Conservation (phyloP, 345 rosid species). For the Eutrema yunnanense region DNA sequence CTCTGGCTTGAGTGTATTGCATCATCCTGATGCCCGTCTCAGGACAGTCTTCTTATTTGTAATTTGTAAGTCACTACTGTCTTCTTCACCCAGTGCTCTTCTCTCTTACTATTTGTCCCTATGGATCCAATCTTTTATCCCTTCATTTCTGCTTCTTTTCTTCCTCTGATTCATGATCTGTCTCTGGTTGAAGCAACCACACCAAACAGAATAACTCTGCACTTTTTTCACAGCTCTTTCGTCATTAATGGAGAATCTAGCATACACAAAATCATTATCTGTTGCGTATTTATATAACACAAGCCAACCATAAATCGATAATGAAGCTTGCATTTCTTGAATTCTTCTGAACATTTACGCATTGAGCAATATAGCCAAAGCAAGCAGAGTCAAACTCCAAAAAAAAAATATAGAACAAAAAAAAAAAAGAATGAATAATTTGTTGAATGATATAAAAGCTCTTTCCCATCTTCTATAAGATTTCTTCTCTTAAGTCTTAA, state of each 20-base stretch:
- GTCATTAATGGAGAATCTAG: neutral
- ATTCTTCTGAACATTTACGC: slow-evolving; percentile 13
- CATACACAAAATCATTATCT: neutral
- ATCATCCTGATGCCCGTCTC: neutral
- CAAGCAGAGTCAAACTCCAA: slow-evolving; percentile 9
- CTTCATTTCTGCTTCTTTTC: neutral
- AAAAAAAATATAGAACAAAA: neutral
- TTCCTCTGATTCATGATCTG: neutral
- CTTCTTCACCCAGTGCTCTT: neutral
- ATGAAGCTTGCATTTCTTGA: slow-evolving; percentile 19
- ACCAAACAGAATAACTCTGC: neutral
- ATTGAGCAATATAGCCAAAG: neutral
- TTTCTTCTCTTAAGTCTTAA: slow-evolving; percentile 7
- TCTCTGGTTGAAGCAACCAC: neutral
- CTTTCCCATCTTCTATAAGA: slow-evolving; percentile 17
- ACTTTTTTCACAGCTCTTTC: neutral
- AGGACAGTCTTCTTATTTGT: slow-evolving; percentile 2
- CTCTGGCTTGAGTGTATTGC: slow-evolving; percentile 15
- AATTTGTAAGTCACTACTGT: neutral
- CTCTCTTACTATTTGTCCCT: neutral
- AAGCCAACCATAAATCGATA: neutral
- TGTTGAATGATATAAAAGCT: slow-evolving; percentile 24
- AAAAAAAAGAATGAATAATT: slow-evolving; percentile 23
- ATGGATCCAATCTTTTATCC: neutral
- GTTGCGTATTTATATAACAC: neutral